Evolutionary conservation across 1,284 basidiomycete genomes (phyloP).

Genomic region (Farysia itapuensis): DNA sequence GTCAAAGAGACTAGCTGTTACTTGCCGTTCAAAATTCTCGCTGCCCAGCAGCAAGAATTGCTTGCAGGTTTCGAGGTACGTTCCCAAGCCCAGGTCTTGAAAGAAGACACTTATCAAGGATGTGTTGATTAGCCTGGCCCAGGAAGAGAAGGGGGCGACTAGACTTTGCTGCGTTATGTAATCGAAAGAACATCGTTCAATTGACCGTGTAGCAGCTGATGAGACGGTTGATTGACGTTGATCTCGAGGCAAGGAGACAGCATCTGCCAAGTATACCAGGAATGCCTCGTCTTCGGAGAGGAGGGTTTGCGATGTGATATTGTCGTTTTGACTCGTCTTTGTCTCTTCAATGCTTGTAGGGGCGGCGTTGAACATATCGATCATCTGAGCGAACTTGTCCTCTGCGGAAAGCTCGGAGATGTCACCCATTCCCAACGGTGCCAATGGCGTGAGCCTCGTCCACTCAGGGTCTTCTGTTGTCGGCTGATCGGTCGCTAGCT

Average conservation of each 20-base stretch:
- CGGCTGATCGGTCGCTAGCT: no score
- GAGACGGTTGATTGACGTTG: conserved; percentile 1
- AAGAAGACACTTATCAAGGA: conserved; percentile 51
- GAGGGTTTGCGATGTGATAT: neutral
- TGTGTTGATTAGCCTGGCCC: conserved; percentile 44
- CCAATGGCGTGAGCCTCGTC: no score
- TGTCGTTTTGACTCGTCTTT: neutral
- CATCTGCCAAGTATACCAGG: conserved; percentile 15
- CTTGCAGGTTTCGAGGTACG: conserved; percentile 47
- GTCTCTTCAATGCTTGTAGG: neutral
- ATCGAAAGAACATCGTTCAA: conserved; percentile 7
- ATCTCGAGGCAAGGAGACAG: conserved; percentile 6
- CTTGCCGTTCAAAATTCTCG: conserved; percentile 20
- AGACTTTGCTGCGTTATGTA: conserved; percentile 14
- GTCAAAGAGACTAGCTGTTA: conserved; percentile 36
- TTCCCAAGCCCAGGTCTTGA: conserved; percentile 36
- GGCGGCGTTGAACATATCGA: neutral
- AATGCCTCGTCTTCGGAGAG: neutral
- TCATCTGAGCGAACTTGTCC: neutral
- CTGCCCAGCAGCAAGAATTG: conserved; percentile 42
- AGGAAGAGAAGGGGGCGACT: conserved; percentile 31
- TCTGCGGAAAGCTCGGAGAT: no score
- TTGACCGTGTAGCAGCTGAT: no score
- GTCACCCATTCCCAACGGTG: neutral
- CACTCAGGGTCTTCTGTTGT: no score